Percentiles rank a stretch among this genome's conserved stretches.
These are phyloP conservation scores for Aspergillus homomorphus DNA, from an alignment of 495 filamentous ascomycete genomes.

Conservation along the genomic window DNA sequence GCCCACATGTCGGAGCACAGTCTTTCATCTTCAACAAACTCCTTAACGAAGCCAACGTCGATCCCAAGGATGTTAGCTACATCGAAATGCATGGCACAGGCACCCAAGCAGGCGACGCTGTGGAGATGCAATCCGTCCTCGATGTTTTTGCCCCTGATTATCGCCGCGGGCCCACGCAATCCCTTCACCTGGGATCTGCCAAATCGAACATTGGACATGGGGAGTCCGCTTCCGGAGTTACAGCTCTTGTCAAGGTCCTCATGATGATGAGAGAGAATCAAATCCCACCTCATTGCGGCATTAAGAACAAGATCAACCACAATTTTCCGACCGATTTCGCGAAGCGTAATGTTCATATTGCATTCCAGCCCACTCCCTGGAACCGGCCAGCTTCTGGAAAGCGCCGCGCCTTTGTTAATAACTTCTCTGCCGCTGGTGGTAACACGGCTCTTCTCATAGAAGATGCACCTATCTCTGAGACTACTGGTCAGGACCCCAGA, in stretches of 20 bases:
- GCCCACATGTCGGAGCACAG: conserved; percentile 73
- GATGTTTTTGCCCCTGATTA: conserved; percentile 73
- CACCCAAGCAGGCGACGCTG: conserved; percentile 76
- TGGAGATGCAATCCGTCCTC: conserved; percentile 75
- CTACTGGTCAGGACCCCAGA: conserved; percentile 51
- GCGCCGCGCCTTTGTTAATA: conserved; percentile 66
- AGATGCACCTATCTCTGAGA: conserved; percentile 45
- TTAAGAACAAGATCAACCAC: conserved; percentile 78
- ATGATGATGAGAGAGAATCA: conserved; percentile 82
- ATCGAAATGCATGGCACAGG: conserved; percentile 92
- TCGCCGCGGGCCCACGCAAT: conserved; percentile 64
- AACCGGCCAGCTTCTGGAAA: conserved; percentile 57
- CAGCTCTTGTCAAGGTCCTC: conserved; percentile 77
- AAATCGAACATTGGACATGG: conserved; percentile 91
- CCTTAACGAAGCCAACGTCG: conserved; percentile 64
- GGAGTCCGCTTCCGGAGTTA: conserved; percentile 83
- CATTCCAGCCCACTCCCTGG: conserved; percentile 57
- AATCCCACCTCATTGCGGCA: conserved; percentile 86
- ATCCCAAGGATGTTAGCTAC: conserved; percentile 73
- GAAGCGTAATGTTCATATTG: conserved; percentile 74
- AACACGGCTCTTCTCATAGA: conserved; percentile 54
- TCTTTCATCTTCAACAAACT: conserved; percentile 65
- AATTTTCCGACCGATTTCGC: conserved; percentile 73
- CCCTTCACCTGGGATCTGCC: conserved; percentile 76
- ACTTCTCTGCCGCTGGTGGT: conserved; percentile 61